Evolutionary conservation across 192 early-diverging fungal genomes (phyloP), one percentile per base, ranked within the genome.

Genomic region (Mortierella hygrophila): DNA sequence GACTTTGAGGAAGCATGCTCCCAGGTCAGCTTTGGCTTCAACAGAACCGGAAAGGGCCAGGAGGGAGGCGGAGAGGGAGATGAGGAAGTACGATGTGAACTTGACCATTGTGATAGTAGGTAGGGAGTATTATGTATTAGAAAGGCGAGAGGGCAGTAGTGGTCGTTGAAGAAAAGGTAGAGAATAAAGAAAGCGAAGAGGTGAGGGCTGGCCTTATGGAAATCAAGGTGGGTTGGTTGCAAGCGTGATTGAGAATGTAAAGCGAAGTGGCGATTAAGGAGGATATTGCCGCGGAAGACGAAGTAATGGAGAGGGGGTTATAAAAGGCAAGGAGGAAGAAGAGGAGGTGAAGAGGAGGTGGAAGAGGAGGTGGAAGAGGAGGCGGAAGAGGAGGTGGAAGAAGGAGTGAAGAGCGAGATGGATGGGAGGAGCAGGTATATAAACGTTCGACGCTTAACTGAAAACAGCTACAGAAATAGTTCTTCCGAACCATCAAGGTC

Each of bases 1-100:
- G 40, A 83, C 82, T 15, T 38, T 71, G 18, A 83, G 47, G 35
- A 78, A 74, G n/a, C 82, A 83, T 26, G 76, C 77, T 13, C 82
- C 76, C 3, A 73, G 82, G 40, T 49, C 38, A 16, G 63, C 0
- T 40, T 78, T 70, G 72, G 82, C 76, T 18, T 83, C 82, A 2
- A 70, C 23, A 1, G 68, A 23, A 3, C 55, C 32, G 68, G 74
- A 38, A 4, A 83, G 29, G 11, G 38, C 7, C 41, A 76, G n/a
- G 23, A 72, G 44, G 9, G 71, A 29, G n/a, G 75, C 68, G 41
- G 80, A 75, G 60, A 75, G 26, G 74, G 75, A 35, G 38, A 75
- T 35, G 32, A 82, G 75, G 20, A 76, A 35, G 16, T 70, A 9
- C 13, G 72, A 37, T 5, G 72, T 29, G 16, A 83, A 10, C 15